These are phyloP conservation scores for Paramecium octaurelia DNA, from an alignment of 73 alveolate species.

Conservation along the genomic window DNA sequence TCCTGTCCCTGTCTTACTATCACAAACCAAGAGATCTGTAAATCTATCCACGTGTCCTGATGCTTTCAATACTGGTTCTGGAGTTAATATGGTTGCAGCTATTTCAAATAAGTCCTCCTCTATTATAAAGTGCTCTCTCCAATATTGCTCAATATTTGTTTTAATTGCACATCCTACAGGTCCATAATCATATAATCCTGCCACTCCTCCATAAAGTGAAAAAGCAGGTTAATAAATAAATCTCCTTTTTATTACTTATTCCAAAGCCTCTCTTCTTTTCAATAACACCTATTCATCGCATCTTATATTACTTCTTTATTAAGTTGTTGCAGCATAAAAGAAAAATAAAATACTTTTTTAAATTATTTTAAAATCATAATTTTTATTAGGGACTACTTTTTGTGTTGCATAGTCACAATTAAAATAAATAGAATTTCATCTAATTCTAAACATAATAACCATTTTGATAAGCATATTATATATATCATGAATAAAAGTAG, in stretches of 20 bases:
- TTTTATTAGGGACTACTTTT: not conserved
- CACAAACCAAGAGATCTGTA: slow-evolving; percentile 98
- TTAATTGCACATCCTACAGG: slow-evolving; percentile 97
- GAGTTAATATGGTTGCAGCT: slow-evolving; percentile 88
- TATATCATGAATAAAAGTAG: no score
- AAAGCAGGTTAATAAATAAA: slow-evolving; percentile 71
- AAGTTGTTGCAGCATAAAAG: not conserved
- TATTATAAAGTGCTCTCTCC: slow-evolving; percentile 97
- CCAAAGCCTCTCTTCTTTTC: slow-evolving; percentile 51
- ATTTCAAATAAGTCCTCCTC: slow-evolving; percentile 98
- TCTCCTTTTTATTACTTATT: slow-evolving; percentile 53
- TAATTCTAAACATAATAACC: no score
- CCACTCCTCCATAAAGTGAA: slow-evolving; percentile 97
- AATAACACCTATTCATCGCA: slow-evolving; percentile 8
- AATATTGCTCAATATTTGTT: slow-evolving; percentile 86
- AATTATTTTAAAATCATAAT: not conserved
- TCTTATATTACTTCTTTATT: not conserved
- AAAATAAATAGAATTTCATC: no score
- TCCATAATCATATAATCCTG: slow-evolving; percentile 99
- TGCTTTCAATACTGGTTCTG: slow-evolving; percentile 90
- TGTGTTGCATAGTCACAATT: not conserved
- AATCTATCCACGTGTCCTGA: slow-evolving; percentile 99
- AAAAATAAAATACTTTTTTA: not conserved
- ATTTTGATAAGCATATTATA: no score
- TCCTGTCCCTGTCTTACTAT: slow-evolving; percentile 87